A percentile compares a stretch with the other conserved stretches of the same genome.
Conservation (phyloP, 148 eudicot species). For the Cornus kousa region DNA sequence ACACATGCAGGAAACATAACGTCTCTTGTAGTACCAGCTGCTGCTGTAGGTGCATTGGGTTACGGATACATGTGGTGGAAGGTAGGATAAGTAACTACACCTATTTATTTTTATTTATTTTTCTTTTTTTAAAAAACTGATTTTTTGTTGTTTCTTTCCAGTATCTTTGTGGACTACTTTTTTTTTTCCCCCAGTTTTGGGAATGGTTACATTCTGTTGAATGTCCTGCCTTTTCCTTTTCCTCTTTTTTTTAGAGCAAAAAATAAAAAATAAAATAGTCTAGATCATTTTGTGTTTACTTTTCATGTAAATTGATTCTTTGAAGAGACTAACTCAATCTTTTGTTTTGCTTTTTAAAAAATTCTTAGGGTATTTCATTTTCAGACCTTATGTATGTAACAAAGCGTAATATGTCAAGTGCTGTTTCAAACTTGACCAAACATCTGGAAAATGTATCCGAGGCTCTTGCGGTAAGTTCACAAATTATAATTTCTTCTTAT, state of each 20-base stretch:
- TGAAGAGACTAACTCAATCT: neutral
- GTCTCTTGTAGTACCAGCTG: constrained; percentile 72
- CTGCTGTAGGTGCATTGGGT: constrained; percentile 73
- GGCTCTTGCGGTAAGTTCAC: constrained; percentile 63
- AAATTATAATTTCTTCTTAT: neutral
- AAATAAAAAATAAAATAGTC: no score
- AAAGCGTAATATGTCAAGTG: constrained; percentile 72
- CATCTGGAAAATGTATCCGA: constrained; percentile 72
- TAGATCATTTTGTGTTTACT: neutral
- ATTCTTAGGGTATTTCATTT: constrained; percentile 65
- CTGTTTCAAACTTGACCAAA: constrained; percentile 77
- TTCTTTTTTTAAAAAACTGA: neutral
- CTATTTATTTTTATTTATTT: no score
- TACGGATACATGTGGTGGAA: constrained; percentile 99
- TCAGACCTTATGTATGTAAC: constrained; percentile 97
- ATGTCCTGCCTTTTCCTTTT: no score
- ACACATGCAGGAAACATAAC: constrained; percentile 40
- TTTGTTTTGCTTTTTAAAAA: constrained; percentile 2
- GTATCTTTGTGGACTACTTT: neutral
- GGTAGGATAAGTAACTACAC: constrained; percentile 36
- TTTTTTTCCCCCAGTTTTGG: neutral
- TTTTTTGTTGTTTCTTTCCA: neutral
- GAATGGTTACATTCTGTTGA: neutral
- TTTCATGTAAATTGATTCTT: neutral
- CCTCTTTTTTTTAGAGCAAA: no score